Conservation (phyloP, 2,329 filamentous ascomycete species). For the Pseudophaeomoniella oleicola region DNA sequence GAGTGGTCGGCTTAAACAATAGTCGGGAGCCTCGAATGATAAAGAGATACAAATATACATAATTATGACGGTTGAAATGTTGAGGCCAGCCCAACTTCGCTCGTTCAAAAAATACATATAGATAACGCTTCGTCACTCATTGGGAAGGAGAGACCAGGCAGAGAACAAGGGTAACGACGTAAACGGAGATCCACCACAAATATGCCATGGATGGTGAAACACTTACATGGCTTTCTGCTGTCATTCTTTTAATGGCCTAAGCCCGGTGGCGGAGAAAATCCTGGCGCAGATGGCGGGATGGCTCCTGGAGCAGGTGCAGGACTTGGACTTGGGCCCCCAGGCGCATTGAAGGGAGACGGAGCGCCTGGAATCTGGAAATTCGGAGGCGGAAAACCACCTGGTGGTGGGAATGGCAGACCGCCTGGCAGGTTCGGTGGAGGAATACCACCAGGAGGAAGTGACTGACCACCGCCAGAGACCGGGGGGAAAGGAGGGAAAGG, state of each 20-base stretch:
- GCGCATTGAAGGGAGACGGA: conserved; percentile 17
- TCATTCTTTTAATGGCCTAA: conserved; percentile 6
- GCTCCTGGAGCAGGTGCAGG: conserved; percentile 11
- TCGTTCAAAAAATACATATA: no score
- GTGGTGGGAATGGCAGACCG: conserved; percentile 29
- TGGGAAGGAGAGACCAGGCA: no score
- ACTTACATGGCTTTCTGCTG: no score
- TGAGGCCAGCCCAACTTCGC: no score
- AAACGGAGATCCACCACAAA: no score
- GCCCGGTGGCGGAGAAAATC: conserved; percentile 9
- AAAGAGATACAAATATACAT: no score
- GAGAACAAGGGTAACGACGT: no score
- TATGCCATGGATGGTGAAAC: no score
- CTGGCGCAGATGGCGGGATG: conserved; percentile 11
- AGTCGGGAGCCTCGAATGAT: no score
- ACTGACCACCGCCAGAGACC: conserved; percentile 14
- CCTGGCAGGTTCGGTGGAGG: conserved; percentile 24
- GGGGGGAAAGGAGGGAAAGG: conserved; percentile 36
- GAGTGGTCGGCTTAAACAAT: no score
- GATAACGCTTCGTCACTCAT: no score
- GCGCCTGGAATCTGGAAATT: conserved; percentile 31
- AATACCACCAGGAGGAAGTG: conserved; percentile 16
- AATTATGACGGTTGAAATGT: no score
- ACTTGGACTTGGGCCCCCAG: conserved; percentile 14
- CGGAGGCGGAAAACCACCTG: conserved; percentile 35